Conservation (phyloP, 2,329 filamentous ascomycete genomes). For the Apiospora kogelbergensis region DNA sequence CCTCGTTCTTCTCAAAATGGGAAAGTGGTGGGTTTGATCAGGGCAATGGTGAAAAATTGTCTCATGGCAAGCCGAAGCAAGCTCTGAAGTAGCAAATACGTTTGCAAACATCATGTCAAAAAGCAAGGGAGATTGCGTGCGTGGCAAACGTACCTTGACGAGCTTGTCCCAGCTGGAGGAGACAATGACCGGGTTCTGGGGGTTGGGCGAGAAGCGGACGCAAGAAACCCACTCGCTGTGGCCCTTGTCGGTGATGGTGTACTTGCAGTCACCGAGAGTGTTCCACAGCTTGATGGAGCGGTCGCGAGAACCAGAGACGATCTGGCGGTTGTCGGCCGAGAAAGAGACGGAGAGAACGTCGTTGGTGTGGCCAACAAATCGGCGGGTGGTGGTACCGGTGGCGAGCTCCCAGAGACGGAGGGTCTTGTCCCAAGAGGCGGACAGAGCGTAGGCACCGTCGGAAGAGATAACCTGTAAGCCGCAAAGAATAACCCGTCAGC, state of each 20-base stretch:
- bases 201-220: slow-evolving; percentile 99
- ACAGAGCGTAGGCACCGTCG: slow-evolving; percentile 98
- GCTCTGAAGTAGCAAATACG: slow-evolving; percentile 99
- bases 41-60: slow-evolving; percentile 89
- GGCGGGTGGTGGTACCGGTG: slow-evolving; percentile 93
- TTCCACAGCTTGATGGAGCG: slow-evolving; percentile 99
- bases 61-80: slow-evolving; percentile 81
- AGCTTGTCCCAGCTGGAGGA: slow-evolving; percentile 99
- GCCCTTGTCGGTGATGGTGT: slow-evolving; percentile 99
- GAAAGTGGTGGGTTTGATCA: slow-evolving; percentile 51
- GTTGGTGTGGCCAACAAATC: slow-evolving; percentile 99
- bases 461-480: slow-evolving; percentile 88
- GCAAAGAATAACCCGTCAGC: slow-evolving; percentile 28
- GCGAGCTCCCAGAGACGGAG: slow-evolving; percentile 99
- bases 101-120: slow-evolving; percentile 86
- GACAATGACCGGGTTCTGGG: slow-evolving; percentile 99
- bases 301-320: slow-evolving; percentile 98
- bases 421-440: slow-evolving; percentile 99
- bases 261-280: slow-evolving; percentile 99
- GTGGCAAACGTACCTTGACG: slow-evolving; percentile 75
- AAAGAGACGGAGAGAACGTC: slow-evolving; percentile 99
- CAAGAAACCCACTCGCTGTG: slow-evolving; percentile 99
- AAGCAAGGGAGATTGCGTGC: not conserved
- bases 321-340: slow-evolving; percentile 99
- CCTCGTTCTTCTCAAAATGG: not conserved